Base-by-base conservation (phyloP, 1,284 basidiomycete genomes). In the Farysia itapuensis region DNA sequence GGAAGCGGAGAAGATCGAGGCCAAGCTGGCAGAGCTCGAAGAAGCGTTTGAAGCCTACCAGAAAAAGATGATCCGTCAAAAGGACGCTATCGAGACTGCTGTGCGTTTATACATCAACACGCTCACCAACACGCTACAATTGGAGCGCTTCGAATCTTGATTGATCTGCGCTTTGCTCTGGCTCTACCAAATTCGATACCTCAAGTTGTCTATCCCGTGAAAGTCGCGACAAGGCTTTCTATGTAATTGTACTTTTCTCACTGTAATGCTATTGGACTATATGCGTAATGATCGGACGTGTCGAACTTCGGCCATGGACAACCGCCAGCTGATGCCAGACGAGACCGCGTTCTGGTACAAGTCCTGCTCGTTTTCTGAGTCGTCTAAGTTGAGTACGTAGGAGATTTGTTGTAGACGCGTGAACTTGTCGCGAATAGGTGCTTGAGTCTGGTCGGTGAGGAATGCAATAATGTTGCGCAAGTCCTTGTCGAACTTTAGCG, bases 401-500 rank as follows among this genome's bases (percentile, higher is more conserved):
- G 90, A 88, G 50, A 97, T 89, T 78, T 98, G 95, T 71, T 94
- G 90, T 46, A 99, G 78, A 16, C 94, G 81, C 18, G 87, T 81
- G 74, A 98, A 96, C 75, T 91, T 92, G 67, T 96, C 93, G 48
- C 94, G 81, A 2, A 79, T 39, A 12, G 20, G 9, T 74, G 90
- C 90, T 1, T 84, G 82, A 4, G 89, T 89, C 73, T 95, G 92
- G 1, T 85, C 84, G 0, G 88, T 86, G 14, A 99, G 82, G 77
- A 88, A 91, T 2, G 85, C 83, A 12, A 85, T 85, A 50, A 97
- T 83, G 2, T 88, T 84, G 25, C 95, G 83, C 29, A 98, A 79
- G 75, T 99, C 95, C 22, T 89, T 85, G 72, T 99, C 95, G 75
- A 96, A 95, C 13, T 91, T 87, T 51, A 98, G 87, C 2, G 93